Evolutionary conservation across 768 basidiomycete genomes (phyloP).

Genomic region (Leucocoprinus birnbaumii): DNA sequence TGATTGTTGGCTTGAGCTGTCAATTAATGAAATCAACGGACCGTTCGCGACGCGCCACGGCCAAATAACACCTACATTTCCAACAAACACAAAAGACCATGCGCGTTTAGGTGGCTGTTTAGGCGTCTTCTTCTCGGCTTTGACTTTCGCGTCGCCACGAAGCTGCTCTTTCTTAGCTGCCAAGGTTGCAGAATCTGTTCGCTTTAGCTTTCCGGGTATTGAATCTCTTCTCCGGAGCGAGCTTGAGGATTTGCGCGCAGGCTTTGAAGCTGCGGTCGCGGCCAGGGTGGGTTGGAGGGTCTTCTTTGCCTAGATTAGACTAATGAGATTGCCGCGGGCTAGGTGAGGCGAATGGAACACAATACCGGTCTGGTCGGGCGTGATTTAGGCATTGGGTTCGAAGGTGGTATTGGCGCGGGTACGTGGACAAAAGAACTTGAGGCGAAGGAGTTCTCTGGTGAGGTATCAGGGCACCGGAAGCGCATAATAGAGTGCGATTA

Average conservation of each 20-base stretch:
- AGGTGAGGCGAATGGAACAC: background rate
- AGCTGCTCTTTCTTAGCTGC: constrained; percentile 5
- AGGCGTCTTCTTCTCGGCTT: constrained; percentile 22
- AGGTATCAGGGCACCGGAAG: constrained; percentile 8
- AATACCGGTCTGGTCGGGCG: constrained; percentile 1
- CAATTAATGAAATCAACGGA: background rate
- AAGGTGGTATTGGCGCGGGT: background rate
- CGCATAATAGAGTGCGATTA: constrained; percentile 5
- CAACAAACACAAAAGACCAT: constrained; percentile 46
- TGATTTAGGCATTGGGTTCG: background rate
- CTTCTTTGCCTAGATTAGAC: constrained; percentile 2
- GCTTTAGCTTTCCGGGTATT: constrained; percentile 9
- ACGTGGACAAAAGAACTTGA: background rate
- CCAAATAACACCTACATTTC: constrained; percentile 48
- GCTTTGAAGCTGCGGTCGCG: background rate
- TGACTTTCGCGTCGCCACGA: constrained; percentile 13
- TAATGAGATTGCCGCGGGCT: background rate
- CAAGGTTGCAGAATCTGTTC: constrained; percentile 1
- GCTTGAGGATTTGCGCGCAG: constrained; percentile 6
- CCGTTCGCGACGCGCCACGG: background rate
- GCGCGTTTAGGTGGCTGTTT: constrained; percentile 14
- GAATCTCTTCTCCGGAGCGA: constrained; percentile 11
- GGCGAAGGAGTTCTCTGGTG: background rate
- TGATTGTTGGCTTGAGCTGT: constrained; percentile 34
- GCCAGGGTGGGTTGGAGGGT: background rate